A percentile compares a stretch with the other conserved stretches of the same genome.
These are phyloP conservation scores for Kluyveromyces aestuarii DNA, from an alignment of 805 yeast species.

Conservation along the genomic window DNA sequence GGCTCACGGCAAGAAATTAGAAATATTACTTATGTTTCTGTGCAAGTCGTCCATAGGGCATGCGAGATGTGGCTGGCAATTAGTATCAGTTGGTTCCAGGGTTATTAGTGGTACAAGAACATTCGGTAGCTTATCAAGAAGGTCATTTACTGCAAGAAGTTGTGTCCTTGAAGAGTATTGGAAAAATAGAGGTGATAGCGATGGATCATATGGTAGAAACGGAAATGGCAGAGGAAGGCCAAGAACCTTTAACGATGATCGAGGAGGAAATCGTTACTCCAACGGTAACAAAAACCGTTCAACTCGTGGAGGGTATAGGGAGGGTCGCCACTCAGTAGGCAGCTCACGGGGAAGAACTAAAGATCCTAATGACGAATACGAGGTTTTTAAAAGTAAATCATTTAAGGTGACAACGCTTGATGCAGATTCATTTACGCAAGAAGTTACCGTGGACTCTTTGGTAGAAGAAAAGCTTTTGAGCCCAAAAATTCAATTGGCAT, in stretches of 20 bases:
- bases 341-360: slow-evolving; percentile 4
- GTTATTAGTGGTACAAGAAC: neutral
- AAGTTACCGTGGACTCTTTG: slow-evolving; percentile 23
- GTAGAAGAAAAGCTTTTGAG: slow-evolving; percentile 24
- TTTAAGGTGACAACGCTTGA: slow-evolving; percentile 1
- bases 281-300: neutral
- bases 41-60: neutral
- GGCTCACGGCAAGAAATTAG: too few relatives aligned
- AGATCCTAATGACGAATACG: slow-evolving; percentile 7
- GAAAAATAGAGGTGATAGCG: neutral
- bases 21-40: neutral
- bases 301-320: neutral
- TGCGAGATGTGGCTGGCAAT: neutral
- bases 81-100: neutral
- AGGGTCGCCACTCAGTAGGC: slow-evolving; percentile 1
- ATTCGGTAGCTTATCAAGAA: neutral
- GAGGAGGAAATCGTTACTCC: slow-evolving; percentile 1
- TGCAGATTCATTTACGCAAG: slow-evolving; percentile 5
- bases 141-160: neutral
- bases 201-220: neutral
- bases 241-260: slow-evolving; percentile 6
- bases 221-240: neutral
- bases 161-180: neutral
- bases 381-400: slow-evolving; percentile 1
- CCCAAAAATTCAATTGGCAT: slow-evolving; percentile 26